Conservation (phyloP, 306 rosid genomes). For the Spatholobus suberectus region DNA sequence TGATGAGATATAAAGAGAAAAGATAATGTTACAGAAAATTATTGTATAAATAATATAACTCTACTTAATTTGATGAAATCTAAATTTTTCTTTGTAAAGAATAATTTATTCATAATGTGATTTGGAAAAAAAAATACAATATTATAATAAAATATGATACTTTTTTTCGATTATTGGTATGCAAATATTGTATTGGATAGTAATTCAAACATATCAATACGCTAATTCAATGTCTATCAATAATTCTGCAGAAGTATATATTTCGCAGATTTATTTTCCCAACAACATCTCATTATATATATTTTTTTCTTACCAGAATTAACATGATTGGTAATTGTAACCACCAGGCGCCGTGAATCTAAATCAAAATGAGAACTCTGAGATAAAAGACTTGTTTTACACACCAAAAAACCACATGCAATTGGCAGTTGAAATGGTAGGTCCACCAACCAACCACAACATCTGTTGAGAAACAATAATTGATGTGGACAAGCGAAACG, state of each 20-base stretch:
- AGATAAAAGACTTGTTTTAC: neutral
- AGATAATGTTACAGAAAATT: no score
- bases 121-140: no score
- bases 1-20: no score
- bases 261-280: neutral
- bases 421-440: neutral
- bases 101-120: no score
- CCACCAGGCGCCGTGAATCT: neutral
- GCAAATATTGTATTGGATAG: no score
- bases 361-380: neutral
- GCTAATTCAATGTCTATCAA: no score
- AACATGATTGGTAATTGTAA: constrained; percentile 1
- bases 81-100: no score
- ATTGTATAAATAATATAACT: no score
- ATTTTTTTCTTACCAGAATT: neutral
- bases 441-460: constrained; percentile 20
- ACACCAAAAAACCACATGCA: neutral
- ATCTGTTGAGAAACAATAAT: constrained; percentile 16
- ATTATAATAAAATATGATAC: no score
- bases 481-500: neutral
- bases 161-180: no score
- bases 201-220: no score
- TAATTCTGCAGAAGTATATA: neutral
- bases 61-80: no score
- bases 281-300: neutral